Conservation (phyloP, 2,329 filamentous ascomycete genomes). For the Exophiala sp. region DNA sequence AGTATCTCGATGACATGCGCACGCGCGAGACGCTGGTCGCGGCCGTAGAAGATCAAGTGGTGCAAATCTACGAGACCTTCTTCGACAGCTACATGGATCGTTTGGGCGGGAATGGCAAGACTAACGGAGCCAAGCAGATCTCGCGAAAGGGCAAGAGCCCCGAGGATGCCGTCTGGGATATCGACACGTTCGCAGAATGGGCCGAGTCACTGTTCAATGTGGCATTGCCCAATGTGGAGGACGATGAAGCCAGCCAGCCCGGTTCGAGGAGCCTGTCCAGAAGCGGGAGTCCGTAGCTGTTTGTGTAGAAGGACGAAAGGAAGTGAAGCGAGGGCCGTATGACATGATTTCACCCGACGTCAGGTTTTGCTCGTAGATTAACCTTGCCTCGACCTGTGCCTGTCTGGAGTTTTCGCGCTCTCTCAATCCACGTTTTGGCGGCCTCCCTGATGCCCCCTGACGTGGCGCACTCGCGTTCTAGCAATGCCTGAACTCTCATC, state of each 20-base stretch:
- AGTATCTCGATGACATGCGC: conserved; percentile 59
- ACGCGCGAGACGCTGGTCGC: conserved; percentile 61
- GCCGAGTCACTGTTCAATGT: conserved; percentile 52
- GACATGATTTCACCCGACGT: neutral
- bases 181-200: conserved; percentile 59
- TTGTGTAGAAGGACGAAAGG: too few species aligned
- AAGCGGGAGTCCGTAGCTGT: conserved; percentile 18
- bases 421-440: conserved; percentile 47
- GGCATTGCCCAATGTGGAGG: conserved; percentile 30
- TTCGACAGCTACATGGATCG: conserved; percentile 46
- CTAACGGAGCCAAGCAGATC: conserved; percentile 34
- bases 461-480: conserved; percentile 49
- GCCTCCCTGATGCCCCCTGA: conserved; percentile 42
- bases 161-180: conserved; percentile 59
- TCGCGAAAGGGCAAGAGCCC: conserved; percentile 53
- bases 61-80: conserved; percentile 59
- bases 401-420: conserved; percentile 44
- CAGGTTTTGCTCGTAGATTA: conserved; percentile 18
- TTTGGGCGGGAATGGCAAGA: conserved; percentile 28
- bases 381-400: conserved; percentile 40
- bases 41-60: conserved; percentile 59
- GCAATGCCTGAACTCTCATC: conserved; percentile 56
- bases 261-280: conserved; percentile 25
- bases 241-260: conserved; percentile 31
- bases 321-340: neutral